Evolutionary conservation across 1,284 basidiomycete genomes (phyloP), one percentile per base, ranked within the genome.

Genomic region (Coniophora puteana): DNA sequence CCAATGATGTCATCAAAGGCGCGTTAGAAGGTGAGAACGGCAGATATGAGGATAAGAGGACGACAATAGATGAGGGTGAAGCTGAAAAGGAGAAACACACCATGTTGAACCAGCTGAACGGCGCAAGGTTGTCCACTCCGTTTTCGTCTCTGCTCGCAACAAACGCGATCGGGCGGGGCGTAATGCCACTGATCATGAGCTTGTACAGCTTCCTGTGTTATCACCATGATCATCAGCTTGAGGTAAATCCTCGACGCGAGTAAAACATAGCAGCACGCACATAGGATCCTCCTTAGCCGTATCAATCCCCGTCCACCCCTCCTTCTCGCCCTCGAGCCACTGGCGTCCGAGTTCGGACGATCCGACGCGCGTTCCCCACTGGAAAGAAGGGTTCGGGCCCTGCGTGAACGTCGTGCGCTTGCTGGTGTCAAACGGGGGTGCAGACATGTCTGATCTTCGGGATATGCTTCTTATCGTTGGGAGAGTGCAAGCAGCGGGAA

Each of bases 131-230:
- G 45, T 70, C 61, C 1, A 66, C 50, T 0, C 83, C 83, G 22
- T 73, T 59, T 5, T 64, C 60, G 1, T 70, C 68, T 26, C 81
- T 47, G 7, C 75, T 75, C 7, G 83, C 84, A 4, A 85, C 72
- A 47, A 88, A 83, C 0, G 78, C 84, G 40, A 88, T 71, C 3
- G 84, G 84, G 31, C 85, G 68, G 0, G 84, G 84, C 16, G 70
- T 68, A 32, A 84, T 71, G 3, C 76, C 78, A n/a, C 73, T 72
- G 17, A 76, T 71, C 62, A 83, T 63, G 43, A 83, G 53, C 33
- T 62, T 55, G 50, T 78, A 75, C 4, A 73, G 21, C 38, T 59
- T 53, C 36, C 70, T 68, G 41, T 20, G 29, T 24, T 16, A 6
- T 14, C 12, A 11, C 17, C n/a, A 25, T 29, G 5, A 13, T 4